A percentile compares a stretch with the other conserved stretches of the same genome.
These are phyloP conservation scores for Cladosporium colombiae DNA, from an alignment of 2,329 filamentous ascomycete genomes.

Conservation along the genomic window DNA sequence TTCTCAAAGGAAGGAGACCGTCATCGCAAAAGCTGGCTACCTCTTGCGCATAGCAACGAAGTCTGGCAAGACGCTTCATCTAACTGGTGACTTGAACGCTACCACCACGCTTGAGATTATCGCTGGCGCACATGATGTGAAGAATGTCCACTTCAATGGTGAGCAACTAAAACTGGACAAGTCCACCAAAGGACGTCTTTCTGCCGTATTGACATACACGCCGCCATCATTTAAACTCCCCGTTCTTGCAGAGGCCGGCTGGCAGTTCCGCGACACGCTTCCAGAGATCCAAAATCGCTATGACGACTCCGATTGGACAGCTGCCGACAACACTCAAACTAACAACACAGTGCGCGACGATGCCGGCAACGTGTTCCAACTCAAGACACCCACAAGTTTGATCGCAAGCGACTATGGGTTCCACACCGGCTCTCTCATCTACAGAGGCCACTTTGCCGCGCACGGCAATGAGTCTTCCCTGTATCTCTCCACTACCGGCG, in stretches of 20 bases:
- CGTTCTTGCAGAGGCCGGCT: constrained; percentile 58
- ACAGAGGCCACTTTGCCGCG: constrained; percentile 68
- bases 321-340: constrained; percentile 58
- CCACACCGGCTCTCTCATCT: constrained; percentile 68
- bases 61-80: constrained; percentile 55
- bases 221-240: constrained; percentile 58
- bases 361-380: constrained; percentile 39
- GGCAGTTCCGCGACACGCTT: constrained; percentile 70
- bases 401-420: constrained; percentile 76
- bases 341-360: constrained; percentile 58
- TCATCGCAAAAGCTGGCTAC: constrained; percentile 65
- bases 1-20: constrained; percentile 38
- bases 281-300: constrained; percentile 67
- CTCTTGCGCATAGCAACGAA: constrained; percentile 58
- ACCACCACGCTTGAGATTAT: constrained; percentile 70
- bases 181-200: constrained; percentile 54
- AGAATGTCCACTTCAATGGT: constrained; percentile 64
- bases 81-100: constrained; percentile 71
- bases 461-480: constrained; percentile 62
- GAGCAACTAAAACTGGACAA: constrained; percentile 38
- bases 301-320: constrained; percentile 68
- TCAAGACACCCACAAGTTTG: constrained; percentile 64
- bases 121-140: constrained; percentile 55
- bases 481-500: constrained; percentile 61
- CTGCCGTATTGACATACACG: constrained; percentile 52